Base-by-base conservation (phyloP, 2,329 filamentous ascomycete species). In the Nannizziopsis barbatae region DNA sequence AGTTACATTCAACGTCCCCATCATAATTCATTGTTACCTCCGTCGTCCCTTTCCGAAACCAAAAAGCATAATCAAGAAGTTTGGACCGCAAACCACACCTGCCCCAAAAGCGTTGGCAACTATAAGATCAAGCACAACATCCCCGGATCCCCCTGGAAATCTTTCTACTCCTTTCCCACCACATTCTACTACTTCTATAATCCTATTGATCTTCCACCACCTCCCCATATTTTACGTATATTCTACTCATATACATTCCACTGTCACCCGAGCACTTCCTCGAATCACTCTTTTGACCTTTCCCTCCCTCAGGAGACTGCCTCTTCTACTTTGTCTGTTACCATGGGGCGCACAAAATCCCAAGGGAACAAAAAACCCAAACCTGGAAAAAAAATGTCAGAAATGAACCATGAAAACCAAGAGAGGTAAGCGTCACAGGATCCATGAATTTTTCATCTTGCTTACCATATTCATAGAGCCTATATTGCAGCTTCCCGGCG, bases 401-500 rank as follows among this genome's bases (percentile, higher is more conserved):
- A 55, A 15, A 57, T 54, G 8, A 54, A 56, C 36, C 54, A 55
- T 56, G 68, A 71, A 57, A 71, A 71, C 49, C 67, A 70, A 54
- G 68, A 71, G 57, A 64, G 68, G 68, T 70, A 58, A 35, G 60
- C 52, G 44, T 15, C 17, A 11, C 43, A 15, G 17, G 27, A 45
- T 20, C 37, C 27, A 15, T 11, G 17, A n/a, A 35, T 27, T 31
- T 45, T 37, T 22, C n/a, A 40, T 7, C 8, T 49, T 30, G 50
- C 51, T 60, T 46, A 60, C 49, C 8, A 40, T n/a, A 8, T 4
- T 6, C 15, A 58, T 31, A 83, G 89, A 60, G 89, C 89, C 17
- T 95, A 93, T 63, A 92, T 95, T 57, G 89, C 89, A 10, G 89
- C 89, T 2, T 95, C 90, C 5, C 75, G 89, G 55, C 76, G 90